Conservation (phyloP, 306 rosid species). For the Cajanus cajan region DNA sequence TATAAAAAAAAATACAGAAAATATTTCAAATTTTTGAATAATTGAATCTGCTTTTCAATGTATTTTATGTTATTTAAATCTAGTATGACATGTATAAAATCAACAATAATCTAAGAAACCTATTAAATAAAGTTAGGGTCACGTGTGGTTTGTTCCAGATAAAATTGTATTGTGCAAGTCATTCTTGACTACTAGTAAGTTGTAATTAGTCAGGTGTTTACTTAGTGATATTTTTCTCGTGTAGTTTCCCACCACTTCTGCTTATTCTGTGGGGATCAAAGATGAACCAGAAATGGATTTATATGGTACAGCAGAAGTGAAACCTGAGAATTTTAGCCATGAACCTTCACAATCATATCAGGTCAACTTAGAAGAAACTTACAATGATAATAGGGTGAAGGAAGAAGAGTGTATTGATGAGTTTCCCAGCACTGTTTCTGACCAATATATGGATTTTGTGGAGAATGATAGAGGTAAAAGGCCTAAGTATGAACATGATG, state of each 20-base stretch:
- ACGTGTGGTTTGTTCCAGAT: neutral
- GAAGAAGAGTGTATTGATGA: conserved; percentile 54
- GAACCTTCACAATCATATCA: conserved; percentile 43
- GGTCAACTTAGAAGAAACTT: conserved; percentile 36
- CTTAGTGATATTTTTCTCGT: conserved; percentile 31
- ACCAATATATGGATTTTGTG: neutral
- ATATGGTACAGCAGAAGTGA: conserved; percentile 42
- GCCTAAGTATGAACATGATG: conserved; percentile 63
- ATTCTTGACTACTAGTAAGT: neutral
- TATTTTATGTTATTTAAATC: neutral
- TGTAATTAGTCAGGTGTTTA: neutral
- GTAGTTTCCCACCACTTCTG: conserved; percentile 38
- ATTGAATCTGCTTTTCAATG: neutral
- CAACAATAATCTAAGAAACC: neutral
- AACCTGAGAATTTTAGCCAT: conserved; percentile 44
- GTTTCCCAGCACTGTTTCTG: conserved; percentile 29
- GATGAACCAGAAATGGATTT: conserved; percentile 26
- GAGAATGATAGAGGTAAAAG: conserved; percentile 55
- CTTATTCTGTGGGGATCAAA: conserved; percentile 39
- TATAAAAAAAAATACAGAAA: neutral
- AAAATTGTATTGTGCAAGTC: neutral
- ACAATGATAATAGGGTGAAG: conserved; percentile 58
- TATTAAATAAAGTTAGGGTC: neutral
- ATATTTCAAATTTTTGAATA: neutral
- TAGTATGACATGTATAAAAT: conserved; percentile 5